These are phyloP conservation scores for Trichocomaceae sp. DNA, from an alignment of 2,329 filamentous ascomycete genomes.

Conservation along the genomic window DNA sequence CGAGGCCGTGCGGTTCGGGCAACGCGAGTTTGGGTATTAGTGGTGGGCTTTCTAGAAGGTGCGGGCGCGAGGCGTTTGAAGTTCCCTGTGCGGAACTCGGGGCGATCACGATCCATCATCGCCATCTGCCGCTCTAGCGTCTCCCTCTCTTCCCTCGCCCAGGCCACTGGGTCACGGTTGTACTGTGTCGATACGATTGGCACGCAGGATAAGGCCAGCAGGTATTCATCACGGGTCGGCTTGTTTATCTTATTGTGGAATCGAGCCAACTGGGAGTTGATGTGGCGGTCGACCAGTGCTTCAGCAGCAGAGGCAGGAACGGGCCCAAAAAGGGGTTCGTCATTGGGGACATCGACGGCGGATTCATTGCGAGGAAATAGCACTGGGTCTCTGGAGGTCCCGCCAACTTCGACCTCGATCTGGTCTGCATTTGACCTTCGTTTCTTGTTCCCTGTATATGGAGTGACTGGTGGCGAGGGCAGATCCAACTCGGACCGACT, in stretches of 20 bases:
- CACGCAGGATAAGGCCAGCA: conserved; percentile 38
- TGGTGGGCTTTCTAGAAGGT: conserved; percentile 24
- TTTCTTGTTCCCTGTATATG: conserved; percentile 38
- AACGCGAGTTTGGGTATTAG: conserved; percentile 21
- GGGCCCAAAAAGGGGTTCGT: conserved; percentile 38
- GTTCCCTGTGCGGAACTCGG: conserved; percentile 23
- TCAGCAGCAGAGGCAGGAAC: conserved; percentile 29
- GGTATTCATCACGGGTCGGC: conserved; percentile 40
- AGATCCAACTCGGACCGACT: conserved; percentile 39
- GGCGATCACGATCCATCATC: conserved; percentile 31
- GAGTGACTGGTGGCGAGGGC: conserved; percentile 42
- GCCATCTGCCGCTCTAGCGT: conserved; percentile 36
- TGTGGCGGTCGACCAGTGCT: conserved; percentile 37
- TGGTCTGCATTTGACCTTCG: conserved; percentile 29
- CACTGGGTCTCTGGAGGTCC: conserved; percentile 32
- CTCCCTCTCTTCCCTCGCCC: conserved; percentile 37
- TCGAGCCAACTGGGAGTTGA: conserved; percentile 36
- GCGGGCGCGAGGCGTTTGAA: conserved; percentile 38
- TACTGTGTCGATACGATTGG: conserved; percentile 37
- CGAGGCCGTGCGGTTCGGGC: conserved; percentile 29
- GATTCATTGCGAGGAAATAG: conserved; percentile 38
- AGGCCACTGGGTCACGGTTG: conserved; percentile 40
- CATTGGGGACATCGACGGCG: conserved; percentile 26
- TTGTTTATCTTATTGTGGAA: conserved; percentile 37
- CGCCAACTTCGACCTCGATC: conserved; percentile 23